Percentiles rank a stretch among this genome's conserved stretches.
Conservation (phyloP, 768 basidiomycete species). For the Pholiota molesta region DNA sequence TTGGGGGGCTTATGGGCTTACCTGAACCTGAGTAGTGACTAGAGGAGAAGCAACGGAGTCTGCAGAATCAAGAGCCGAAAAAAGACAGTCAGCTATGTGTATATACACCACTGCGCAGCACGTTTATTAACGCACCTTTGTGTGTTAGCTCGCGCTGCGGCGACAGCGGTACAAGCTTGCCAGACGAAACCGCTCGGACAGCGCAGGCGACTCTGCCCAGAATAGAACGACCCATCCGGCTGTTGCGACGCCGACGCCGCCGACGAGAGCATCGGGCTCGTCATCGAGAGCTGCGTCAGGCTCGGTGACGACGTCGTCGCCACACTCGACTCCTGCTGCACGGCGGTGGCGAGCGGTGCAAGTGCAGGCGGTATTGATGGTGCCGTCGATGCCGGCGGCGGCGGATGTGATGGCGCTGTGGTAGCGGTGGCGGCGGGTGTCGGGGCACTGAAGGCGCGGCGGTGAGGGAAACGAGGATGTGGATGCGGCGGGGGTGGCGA, state of each 20-base stretch:
- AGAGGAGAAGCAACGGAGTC: conserved; percentile 51
- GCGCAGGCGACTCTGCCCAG: conserved; percentile 70
- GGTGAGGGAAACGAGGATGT: conserved; percentile 36
- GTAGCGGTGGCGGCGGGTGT: conserved; percentile 25
- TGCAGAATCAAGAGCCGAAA: conserved; percentile 18
- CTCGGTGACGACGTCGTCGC: conserved; percentile 71
- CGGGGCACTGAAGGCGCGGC: conserved; percentile 26
- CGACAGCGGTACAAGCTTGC: conserved; percentile 54
- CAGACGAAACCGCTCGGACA: conserved; percentile 64
- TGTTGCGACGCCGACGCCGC: conserved; percentile 70
- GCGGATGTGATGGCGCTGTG: conserved; percentile 31
- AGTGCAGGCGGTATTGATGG: conserved; percentile 38
- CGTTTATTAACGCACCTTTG: conserved; percentile 45
- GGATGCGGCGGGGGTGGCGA: conserved; percentile 30
- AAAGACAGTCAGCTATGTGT: background rate
- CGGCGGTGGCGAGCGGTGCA: conserved; percentile 28
- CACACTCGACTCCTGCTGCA: conserved; percentile 42
- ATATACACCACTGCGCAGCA: background rate
- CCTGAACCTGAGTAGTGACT: conserved; percentile 33
- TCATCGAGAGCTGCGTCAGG: conserved; percentile 81
- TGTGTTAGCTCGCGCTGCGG: conserved; percentile 51
- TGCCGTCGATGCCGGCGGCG: conserved; percentile 34
- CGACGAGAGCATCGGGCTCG: conserved; percentile 82
- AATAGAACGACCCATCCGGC: conserved; percentile 70
- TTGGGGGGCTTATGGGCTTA: conserved; percentile 38